Percentiles rank a stretch among this genome's conserved stretches.
Conservation (phyloP, 805 yeast species). For the Candida manassasensis region DNA sequence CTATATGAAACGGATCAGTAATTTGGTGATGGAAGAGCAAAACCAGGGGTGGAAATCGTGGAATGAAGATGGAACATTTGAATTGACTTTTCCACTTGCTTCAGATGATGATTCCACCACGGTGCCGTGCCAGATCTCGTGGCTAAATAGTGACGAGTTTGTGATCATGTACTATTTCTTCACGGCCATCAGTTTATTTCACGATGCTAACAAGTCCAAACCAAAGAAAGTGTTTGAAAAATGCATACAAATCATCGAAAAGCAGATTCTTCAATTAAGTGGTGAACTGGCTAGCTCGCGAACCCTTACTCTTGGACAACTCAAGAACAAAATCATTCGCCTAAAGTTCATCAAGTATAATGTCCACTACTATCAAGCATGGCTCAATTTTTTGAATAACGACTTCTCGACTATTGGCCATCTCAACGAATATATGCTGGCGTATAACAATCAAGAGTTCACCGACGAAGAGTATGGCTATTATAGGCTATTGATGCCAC, state of each 20-base stretch:
- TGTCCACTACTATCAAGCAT: slow-evolving; percentile 31
- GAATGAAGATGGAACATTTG: slow-evolving; percentile 26
- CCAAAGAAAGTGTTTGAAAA: slow-evolving; percentile 32
- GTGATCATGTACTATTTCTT: slow-evolving; percentile 36
- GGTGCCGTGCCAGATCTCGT: slow-evolving; percentile 23
- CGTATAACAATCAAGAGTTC: slow-evolving; percentile 31
- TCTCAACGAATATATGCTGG: slow-evolving; percentile 29
- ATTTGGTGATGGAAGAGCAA: slow-evolving; percentile 18
- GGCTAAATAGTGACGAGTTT: slow-evolving; percentile 43
- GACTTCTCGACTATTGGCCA: slow-evolving; percentile 18
- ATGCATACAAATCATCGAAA: slow-evolving; percentile 30
- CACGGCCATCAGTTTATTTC: slow-evolving; percentile 37
- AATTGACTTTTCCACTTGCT: slow-evolving; percentile 1
- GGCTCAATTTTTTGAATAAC: slow-evolving; percentile 30
- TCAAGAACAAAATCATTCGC: slow-evolving; percentile 21
- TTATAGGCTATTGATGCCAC: slow-evolving; percentile 33
- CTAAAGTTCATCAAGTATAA: slow-evolving; percentile 24
- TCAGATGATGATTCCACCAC: not conserved
- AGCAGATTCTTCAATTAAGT: slow-evolving; percentile 15
- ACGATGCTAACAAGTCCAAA: slow-evolving; percentile 27
- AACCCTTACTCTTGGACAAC: slow-evolving; percentile 13
- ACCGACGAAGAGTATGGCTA: slow-evolving; percentile 36
- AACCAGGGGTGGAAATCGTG: slow-evolving; percentile 20
- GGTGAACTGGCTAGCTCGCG: slow-evolving; percentile 1
- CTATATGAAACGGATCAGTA: slow-evolving; percentile 18